phyloP scores from a whole-genome alignment of 164 flowering plant genomes.

The Macadamia tetraphylla region DNA sequence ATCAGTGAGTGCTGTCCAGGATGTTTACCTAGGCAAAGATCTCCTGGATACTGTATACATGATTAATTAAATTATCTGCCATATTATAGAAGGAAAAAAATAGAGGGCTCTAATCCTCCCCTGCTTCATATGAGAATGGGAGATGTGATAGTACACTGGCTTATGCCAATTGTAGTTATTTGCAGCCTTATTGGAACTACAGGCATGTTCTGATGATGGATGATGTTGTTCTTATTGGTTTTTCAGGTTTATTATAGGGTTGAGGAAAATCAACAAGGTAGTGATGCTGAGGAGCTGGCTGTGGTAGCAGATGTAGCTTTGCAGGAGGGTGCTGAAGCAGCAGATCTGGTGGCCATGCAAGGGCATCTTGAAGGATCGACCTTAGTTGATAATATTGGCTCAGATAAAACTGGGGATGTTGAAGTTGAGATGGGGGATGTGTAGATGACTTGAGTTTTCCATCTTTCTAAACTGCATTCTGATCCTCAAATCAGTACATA shows the following conservation, averaged over 20 bases:
- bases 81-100: not conserved
- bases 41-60: too few relatives aligned
- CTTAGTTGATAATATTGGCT: slow-evolving; percentile 6
- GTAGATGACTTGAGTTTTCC: slow-evolving; percentile 4
- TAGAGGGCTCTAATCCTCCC: not conserved
- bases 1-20: too few relatives aligned
- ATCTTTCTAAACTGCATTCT: too few relatives aligned
- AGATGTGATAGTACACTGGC: not conserved
- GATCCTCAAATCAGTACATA: too few relatives aligned
- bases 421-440: slow-evolving; percentile 15
- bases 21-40: too few relatives aligned
- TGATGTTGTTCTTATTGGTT: not conserved
- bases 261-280: slow-evolving; percentile 37
- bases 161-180: not conserved
- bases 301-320: not conserved
- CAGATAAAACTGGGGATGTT: not conserved
- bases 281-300: not conserved
- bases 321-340: not conserved
- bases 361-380: slow-evolving; percentile 16
- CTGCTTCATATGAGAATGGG: not conserved
- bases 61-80: too few relatives aligned
- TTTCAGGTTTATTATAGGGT: slow-evolving; percentile 49
- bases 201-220: not conserved
- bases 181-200: not conserved
- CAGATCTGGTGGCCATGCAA: slow-evolving; percentile 8